phyloP scores from a whole-genome alignment of 306 rosid genomes.

The Prosopis cineraria region DNA sequence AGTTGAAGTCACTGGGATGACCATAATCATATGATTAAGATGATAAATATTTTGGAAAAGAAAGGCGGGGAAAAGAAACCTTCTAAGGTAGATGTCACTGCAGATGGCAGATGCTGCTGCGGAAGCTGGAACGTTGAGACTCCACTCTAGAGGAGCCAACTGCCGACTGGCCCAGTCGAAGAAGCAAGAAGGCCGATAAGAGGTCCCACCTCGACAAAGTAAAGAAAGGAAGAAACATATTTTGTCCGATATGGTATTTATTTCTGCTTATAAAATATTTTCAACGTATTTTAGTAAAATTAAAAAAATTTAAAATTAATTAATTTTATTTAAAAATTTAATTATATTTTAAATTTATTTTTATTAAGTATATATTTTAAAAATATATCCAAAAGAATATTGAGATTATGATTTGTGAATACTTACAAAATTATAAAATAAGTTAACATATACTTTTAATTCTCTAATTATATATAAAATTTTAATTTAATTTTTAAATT shows the following conservation, averaged over 20 bases:
- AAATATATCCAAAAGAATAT: too few relatives aligned
- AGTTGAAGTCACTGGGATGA: not conserved
- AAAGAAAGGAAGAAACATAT: not conserved
- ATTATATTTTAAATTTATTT: too few relatives aligned
- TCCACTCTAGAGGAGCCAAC: not conserved
- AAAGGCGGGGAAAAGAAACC: conserved; percentile 33
- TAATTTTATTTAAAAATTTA: too few relatives aligned
- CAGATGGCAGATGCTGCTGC: conserved; percentile 32
- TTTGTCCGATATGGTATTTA: not conserved
- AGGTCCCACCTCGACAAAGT: not conserved
- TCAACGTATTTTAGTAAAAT: too few relatives aligned
- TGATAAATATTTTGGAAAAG: not conserved
- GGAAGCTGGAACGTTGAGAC: conserved; percentile 12
- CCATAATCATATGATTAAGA: not conserved
- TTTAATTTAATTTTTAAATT: too few relatives aligned
- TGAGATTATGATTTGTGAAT: too few relatives aligned
- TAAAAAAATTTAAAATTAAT: too few relatives aligned
- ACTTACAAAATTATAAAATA: too few relatives aligned
- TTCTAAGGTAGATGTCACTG: conserved; percentile 14
- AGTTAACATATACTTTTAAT: too few relatives aligned
- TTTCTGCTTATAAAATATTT: not conserved
- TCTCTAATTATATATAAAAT: too few relatives aligned
- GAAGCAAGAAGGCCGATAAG: not conserved
- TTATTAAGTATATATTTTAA: too few relatives aligned
- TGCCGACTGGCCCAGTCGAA: not conserved